These are phyloP conservation scores for Pholiota microspora DNA, from an alignment of 768 basidiomycete genomes.

Conservation along the genomic window DNA sequence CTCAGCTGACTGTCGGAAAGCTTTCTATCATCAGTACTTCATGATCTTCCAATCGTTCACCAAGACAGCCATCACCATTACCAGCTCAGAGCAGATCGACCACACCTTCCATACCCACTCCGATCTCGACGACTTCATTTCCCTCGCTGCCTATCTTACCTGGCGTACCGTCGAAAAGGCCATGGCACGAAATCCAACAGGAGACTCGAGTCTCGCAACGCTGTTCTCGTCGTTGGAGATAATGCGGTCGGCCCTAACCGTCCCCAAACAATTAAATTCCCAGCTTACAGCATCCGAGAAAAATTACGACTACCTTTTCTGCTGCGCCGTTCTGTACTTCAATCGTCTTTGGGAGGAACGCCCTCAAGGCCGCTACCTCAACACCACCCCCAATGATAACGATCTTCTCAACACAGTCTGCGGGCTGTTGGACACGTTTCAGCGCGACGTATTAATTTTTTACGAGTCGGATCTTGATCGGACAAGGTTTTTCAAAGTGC, in stretches of 20 bases:
- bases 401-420: neutral
- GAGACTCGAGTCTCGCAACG: neutral
- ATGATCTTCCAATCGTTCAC: constrained; percentile 15
- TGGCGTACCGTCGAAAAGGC: constrained; percentile 12
- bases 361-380: neutral
- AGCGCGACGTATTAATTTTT: neutral
- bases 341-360: constrained; percentile 16
- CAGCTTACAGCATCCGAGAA: neutral
- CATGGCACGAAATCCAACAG: neutral
- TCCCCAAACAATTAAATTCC: neutral
- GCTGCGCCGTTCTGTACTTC: constrained; percentile 12
- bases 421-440: neutral
- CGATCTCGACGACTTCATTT: constrained; percentile 19
- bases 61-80: constrained; percentile 1
- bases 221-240: constrained; percentile 6
- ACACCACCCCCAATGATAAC: neutral
- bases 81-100: neutral
- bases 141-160: constrained; percentile 15
- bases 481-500: neutral
- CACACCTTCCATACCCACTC: constrained; percentile 16
- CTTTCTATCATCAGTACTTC: constrained; percentile 16
- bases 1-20: neutral
- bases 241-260: neutral
- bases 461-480: neutral
- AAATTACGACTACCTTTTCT: constrained; percentile 13